Conservation (phyloP, 208 protist species). For the Acanthamoeba rhysodes region DNA sequence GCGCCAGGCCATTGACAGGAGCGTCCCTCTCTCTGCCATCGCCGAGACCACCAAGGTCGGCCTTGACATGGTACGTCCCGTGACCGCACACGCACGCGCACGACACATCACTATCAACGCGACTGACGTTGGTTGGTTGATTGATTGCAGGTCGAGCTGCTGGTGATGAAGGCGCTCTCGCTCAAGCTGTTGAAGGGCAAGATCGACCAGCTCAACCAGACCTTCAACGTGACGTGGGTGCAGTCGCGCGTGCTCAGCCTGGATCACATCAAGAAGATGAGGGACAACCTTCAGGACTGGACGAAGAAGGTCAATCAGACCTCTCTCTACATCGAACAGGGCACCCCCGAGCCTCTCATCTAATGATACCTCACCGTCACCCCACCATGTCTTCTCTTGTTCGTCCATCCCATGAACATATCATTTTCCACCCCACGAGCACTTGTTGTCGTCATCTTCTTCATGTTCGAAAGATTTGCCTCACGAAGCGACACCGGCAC, state of each 20-base stretch:
- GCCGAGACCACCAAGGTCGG: slow-evolving; percentile 81
- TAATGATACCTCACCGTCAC: neutral
- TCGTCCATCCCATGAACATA: too few species aligned
- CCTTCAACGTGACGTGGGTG: slow-evolving; percentile 90
- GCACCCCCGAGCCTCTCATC: slow-evolving; percentile 53
- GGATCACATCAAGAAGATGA: slow-evolving; percentile 87
- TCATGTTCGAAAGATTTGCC: too few species aligned
- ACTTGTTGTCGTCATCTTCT: too few species aligned
- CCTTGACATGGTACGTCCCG: slow-evolving; percentile 79
- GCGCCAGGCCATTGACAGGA: slow-evolving; percentile 94
- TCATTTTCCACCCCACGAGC: too few species aligned
- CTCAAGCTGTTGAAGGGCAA: slow-evolving; percentile 95
- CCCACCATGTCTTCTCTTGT: too few species aligned
- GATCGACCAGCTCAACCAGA: slow-evolving; percentile 94
- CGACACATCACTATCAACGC: neutral
- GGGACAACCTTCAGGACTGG: slow-evolving; percentile 83
- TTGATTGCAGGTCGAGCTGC: slow-evolving; percentile 92
- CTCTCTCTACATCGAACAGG: slow-evolving; percentile 76
- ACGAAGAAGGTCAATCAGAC: slow-evolving; percentile 68
- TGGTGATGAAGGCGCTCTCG: slow-evolving; percentile 96
- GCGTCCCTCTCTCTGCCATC: slow-evolving; percentile 91
- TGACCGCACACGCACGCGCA: neutral
- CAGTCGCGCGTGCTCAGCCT: slow-evolving; percentile 88
- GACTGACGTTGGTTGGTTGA: neutral
- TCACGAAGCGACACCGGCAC: too few species aligned